Base-by-base conservation (phyloP, 108 stramenopile genomes). In the Cylindrotheca fusiformis region DNA sequence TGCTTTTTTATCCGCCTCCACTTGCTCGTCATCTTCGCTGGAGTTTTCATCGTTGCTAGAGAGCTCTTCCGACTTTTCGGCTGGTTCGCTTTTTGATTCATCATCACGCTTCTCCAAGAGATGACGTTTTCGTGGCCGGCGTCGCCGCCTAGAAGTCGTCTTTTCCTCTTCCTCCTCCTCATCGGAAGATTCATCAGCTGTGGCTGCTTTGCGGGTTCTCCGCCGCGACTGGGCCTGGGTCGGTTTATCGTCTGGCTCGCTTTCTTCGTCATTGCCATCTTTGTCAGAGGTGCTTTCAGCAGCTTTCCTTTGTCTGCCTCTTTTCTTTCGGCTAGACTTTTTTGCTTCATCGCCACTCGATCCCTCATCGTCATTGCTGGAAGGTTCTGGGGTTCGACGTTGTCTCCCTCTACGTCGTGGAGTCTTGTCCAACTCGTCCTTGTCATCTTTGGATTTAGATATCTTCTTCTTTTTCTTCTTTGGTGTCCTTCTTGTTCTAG, bases 391-490 rank as follows among this genome's bases (percentile, higher is more conserved):
- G 30, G 20, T 48, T 12, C 50, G 48, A 23, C 60, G 17, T 24
- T 53, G 5, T 36, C 52, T 19, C n/a, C 52, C 32, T 63, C 63
- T 52, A 1, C 32, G n/a, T 32, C 23, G 30, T 33, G 63, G 51
- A 21, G 63, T 47, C 33, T 53, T 48, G 19, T 53, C 32, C 1
- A 33, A 21, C 48, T 63, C 63, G 17, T 32, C 52, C 25, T 61
- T 49, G 50, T 61, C 48, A 18, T 49, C 60, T 24, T 48, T 52
- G 5, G 63, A 36, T 22, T 20, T 8, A 21, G 50, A 4, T 17
- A 5, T 4, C 21, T 51, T n/a, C 21, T 51, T n/a, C 20, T 51
- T 8, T 51, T 36, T 31, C 21, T 32, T 1, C 63, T 33, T 36
- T 53, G 51, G 17, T 22, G 52, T 19, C 52, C 25, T 17, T 29